Conservation (phyloP, 148 eudicot genomes). For the Rhododendron kiyosumense region DNA sequence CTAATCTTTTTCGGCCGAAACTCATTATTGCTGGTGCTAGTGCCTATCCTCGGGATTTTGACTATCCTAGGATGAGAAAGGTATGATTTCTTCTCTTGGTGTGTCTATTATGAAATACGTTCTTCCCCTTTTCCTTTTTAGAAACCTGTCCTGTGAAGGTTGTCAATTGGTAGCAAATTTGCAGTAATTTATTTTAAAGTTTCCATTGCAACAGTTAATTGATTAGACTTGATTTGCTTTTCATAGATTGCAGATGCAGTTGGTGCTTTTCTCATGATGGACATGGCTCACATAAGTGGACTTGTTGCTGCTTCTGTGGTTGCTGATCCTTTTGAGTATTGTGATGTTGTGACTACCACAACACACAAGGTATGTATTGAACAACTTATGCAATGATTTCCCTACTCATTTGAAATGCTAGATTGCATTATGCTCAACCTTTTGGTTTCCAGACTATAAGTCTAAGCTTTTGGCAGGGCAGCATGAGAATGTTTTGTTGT, state of each 20-base stretch:
- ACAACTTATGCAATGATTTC: not conserved
- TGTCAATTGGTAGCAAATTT: too few species aligned
- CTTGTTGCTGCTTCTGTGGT: constrained; percentile 93
- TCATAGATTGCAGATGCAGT: constrained; percentile 75
- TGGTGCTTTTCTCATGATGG: constrained; percentile 94
- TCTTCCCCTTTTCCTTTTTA: not conserved
- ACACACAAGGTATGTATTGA: constrained; percentile 76
- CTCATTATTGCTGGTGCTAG: constrained; percentile 94
- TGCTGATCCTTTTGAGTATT: constrained; percentile 78
- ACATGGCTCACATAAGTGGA: constrained; percentile 98
- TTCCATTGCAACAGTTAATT: constrained; percentile 10
- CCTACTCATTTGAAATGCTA: not conserved
- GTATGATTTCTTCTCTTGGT: constrained; percentile 19
- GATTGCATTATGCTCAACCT: not conserved
- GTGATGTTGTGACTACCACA: constrained; percentile 90
- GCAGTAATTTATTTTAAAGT: not conserved
- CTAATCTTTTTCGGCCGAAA: constrained; percentile 76
- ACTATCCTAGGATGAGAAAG: constrained; percentile 93
- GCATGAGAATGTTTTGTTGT: not conserved
- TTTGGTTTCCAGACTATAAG: not conserved
- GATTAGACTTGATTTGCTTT: constrained; percentile 10
- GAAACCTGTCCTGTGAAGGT: not conserved
- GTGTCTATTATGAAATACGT: not conserved
- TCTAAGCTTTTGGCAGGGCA: not conserved
- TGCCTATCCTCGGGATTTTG: constrained; percentile 92